Evolutionary conservation across 2,329 filamentous ascomycete species (phyloP), one percentile per base, ranked within the genome.

Genomic region (Cryphonectria parasitica): DNA sequence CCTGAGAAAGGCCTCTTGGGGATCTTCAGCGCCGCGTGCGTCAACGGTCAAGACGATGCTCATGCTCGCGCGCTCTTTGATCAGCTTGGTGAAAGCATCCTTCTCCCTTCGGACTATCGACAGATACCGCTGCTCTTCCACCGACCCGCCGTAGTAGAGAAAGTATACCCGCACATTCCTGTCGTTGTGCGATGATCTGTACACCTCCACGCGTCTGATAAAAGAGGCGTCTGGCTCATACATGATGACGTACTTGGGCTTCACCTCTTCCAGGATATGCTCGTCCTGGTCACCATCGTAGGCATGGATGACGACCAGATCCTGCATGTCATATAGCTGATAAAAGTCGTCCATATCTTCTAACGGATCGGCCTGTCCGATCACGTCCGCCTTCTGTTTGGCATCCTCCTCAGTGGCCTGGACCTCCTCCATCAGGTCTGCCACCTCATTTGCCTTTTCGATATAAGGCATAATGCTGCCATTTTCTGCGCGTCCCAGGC

Each of bases 221-320:
- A 99, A 99, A 3, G 95, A 91, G 3, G 95, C 90, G 74, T 98
- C 94, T 0, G 96, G 95, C 79, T 98, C 96, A 80, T 98, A 99
- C 96, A 99, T 98, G 82, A 99, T 92, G 71, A 99, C 94, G 80
- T 98, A 98, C 72, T 93, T 90, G 45, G 96, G 96, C 77, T 93
- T 94, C 70, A 96, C 87, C 81, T 99, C 96, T 79, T 99, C 95
- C 1, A 99, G 87, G n/a, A 98, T 87, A 79, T 97, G 93, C 78
- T 98, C 96, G 79, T 99, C 96, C 83, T 95, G 92, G 78, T 98
- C 96, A 15, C 95, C 95, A 71, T 97, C 94, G 79, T 97, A 99
- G 0, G 96, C 92, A 79, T 98, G 96, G 25, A 98, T 86, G 56
- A 97, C 89, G 17, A 98, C 87, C 28, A 98, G 84, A 74, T 97